These are phyloP conservation scores for Plantago elongata DNA, from an alignment of 257 asterid genomes.

Conservation along the genomic window DNA sequence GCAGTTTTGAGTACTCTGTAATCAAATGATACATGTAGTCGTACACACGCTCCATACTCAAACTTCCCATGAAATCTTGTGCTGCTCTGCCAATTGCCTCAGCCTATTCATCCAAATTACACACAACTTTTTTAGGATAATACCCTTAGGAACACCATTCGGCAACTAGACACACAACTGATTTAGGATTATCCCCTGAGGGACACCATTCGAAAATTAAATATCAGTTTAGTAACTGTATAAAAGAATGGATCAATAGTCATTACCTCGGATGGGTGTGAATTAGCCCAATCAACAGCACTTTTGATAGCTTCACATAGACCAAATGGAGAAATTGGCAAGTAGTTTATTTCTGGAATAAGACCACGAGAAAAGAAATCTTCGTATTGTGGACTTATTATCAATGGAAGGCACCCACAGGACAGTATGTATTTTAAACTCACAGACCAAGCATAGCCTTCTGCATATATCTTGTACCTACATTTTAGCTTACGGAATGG, in stretches of 20 bases:
- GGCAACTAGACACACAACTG: not conserved
- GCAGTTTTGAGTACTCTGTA: conserved; percentile 50
- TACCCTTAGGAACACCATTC: not conserved
- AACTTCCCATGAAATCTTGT: conserved; percentile 49
- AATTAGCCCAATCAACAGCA: conserved; percentile 66
- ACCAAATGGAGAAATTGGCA: conserved; percentile 35
- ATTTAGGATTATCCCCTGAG: not conserved
- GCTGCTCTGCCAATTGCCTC: conserved; percentile 57
- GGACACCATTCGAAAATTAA: not conserved
- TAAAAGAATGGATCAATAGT: not conserved
- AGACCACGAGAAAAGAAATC: conserved; percentile 71
- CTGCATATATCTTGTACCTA: conserved; percentile 80
- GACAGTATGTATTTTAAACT: conserved; percentile 69
- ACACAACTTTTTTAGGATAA: not conserved
- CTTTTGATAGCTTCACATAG: conserved; percentile 44
- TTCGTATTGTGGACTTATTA: conserved; percentile 44
- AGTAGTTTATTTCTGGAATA: conserved; percentile 34
- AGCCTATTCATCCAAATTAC: conserved; percentile 31
- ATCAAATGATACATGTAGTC: conserved; percentile 70
- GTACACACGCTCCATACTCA: conserved; percentile 55
- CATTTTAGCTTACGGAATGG: not conserved
- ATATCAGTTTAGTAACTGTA: not conserved
- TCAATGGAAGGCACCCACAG: conserved; percentile 60
- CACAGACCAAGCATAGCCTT: conserved; percentile 87
- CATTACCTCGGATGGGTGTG: conserved; percentile 39